These are phyloP conservation scores for Cryptosporidium sp. DNA, from an alignment of 169 alveolate genomes.

Conservation along the genomic window DNA sequence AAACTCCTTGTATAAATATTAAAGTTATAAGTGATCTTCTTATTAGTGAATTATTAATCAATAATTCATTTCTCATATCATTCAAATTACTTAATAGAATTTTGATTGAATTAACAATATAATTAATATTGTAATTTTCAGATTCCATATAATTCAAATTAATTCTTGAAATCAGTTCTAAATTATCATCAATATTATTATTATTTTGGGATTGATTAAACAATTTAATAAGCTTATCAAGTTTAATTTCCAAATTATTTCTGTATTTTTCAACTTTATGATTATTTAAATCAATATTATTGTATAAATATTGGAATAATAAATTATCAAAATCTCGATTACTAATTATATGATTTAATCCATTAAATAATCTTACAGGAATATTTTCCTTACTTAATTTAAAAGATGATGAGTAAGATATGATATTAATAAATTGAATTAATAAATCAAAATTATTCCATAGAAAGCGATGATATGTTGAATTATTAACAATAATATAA, in stretches of 20 bases:
- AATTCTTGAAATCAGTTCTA: not conserved
- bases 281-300: too few species aligned
- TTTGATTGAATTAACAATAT: not conserved
- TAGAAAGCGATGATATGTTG: slow-evolving; percentile 1
- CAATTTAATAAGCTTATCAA: not conserved
- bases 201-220: not conserved
- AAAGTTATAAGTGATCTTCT: slow-evolving; percentile 17
- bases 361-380: slow-evolving; percentile 23
- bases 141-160: not conserved
- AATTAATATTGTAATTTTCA: not conserved
- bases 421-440: not conserved
- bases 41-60: not conserved
- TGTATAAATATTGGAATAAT: not conserved
- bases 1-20: slow-evolving; percentile 19
- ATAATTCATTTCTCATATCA: not conserved
- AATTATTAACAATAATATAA: slow-evolving; percentile 10
- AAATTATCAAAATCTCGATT: slow-evolving; percentile 42
- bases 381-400: slow-evolving; percentile 36
- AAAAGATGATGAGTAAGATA: slow-evolving; percentile 10
- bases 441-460: slow-evolving; percentile 47
- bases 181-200: not conserved
- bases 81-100: not conserved
- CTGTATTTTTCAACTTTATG: not conserved
- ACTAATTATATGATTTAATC: not conserved
- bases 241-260: not conserved